These are phyloP conservation scores for Cystofilobasidium bisporidii DNA, from an alignment of 768 basidiomycete species.

Conservation along the genomic window DNA sequence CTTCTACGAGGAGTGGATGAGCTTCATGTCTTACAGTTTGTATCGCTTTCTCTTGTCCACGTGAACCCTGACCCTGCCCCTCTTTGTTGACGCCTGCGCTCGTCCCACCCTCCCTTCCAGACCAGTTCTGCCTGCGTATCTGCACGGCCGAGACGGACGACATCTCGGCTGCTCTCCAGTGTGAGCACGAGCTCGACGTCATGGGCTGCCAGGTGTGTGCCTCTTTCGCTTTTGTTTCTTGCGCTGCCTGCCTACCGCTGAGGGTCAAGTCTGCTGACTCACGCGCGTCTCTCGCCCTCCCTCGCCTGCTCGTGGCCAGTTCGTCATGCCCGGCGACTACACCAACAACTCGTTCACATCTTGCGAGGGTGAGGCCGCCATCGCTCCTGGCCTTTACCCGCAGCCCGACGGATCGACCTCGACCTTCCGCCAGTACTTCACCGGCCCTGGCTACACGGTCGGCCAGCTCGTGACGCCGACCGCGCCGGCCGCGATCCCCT, in stretches of 20 bases:
- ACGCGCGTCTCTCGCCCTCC: no score
- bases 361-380: slow-evolving; percentile 44
- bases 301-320: no score
- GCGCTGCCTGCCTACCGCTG: no score
- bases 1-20: slow-evolving; percentile 46
- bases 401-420: slow-evolving; percentile 40
- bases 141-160: slow-evolving; percentile 21
- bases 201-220: no score
- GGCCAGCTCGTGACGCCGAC: slow-evolving; percentile 51
- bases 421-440: slow-evolving; percentile 51
- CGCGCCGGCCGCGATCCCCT: slow-evolving; percentile 45
- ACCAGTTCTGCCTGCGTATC: slow-evolving; percentile 32
- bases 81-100: neutral
- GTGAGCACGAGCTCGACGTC: slow-evolving; percentile 18
- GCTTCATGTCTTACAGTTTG: slow-evolving; percentile 44
- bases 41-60: slow-evolving; percentile 37
- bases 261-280: no score
- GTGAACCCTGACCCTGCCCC: slow-evolving; percentile 28
- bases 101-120: slow-evolving; percentile 17
- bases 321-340: slow-evolving; percentile 44
- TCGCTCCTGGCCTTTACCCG: slow-evolving; percentile 28
- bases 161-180: slow-evolving; percentile 17
- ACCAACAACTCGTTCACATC: slow-evolving; percentile 43
- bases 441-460: slow-evolving; percentile 22
- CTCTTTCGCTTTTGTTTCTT: no score